Conservation (phyloP, 106 monocot species). For the Phalaenopsis equestris region DNA sequence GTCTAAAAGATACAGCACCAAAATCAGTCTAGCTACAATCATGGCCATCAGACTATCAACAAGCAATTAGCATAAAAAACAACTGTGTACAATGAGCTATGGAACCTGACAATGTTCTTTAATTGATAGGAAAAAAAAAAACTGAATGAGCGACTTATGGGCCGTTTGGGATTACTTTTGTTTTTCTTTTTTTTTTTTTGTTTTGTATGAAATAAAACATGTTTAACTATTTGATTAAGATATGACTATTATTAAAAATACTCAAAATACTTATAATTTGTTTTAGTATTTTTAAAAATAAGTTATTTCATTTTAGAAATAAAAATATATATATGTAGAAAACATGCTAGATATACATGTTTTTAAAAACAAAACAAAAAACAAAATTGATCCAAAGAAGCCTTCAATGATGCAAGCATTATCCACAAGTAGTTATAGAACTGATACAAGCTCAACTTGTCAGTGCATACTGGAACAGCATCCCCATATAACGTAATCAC, state of each 20-base stretch:
- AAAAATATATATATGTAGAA: too few relatives aligned
- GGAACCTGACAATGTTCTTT: not conserved
- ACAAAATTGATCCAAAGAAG: too few relatives aligned
- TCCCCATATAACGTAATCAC: slow-evolving; percentile 81
- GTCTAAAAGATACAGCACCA: not conserved
- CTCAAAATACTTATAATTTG: too few relatives aligned
- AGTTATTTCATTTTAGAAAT: too few relatives aligned
- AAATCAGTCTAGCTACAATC: not conserved
- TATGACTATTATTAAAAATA: too few relatives aligned
- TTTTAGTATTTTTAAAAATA: too few relatives aligned
- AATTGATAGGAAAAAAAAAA: not conserved
- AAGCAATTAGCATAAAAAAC: not conserved
- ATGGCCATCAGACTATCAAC: not conserved
- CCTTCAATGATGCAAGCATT: not conserved
- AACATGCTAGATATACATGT: too few relatives aligned
- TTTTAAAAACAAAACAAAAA: too few relatives aligned
- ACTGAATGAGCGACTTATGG: not conserved
- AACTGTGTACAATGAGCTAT: not conserved
- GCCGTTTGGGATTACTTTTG: too few relatives aligned
- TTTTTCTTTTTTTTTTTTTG: too few relatives aligned
- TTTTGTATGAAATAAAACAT: too few relatives aligned
- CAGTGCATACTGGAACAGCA: slow-evolving; percentile 48
- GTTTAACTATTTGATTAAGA: too few relatives aligned
- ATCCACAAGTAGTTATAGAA: not conserved
- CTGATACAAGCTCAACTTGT: not conserved